Evolutionary conservation across 2,329 filamentous ascomycete genomes (phyloP).

Genomic region (Aureobasidium pullulans): DNA sequence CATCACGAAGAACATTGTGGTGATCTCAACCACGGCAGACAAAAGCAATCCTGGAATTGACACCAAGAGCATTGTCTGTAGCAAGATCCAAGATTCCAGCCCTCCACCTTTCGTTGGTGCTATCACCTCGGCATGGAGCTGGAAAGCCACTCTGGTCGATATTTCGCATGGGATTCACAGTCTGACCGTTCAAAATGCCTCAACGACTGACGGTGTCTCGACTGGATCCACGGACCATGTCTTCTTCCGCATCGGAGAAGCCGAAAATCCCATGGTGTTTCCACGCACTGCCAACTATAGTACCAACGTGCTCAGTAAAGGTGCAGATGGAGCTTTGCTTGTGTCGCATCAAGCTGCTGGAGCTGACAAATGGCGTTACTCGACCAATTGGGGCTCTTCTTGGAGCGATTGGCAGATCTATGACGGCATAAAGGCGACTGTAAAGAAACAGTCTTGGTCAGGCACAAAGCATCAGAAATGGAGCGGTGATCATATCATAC

Average conservation of each 20-base stretch:
- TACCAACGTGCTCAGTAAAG: slow-evolving; percentile 40
- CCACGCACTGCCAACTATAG: slow-evolving; percentile 52
- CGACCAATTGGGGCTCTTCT: slow-evolving; percentile 52
- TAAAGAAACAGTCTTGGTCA: slow-evolving; percentile 46
- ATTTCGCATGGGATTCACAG: slow-evolving; percentile 56
- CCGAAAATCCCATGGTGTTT: slow-evolving; percentile 54
- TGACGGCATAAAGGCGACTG: slow-evolving; percentile 41
- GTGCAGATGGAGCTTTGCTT: slow-evolving; percentile 33
- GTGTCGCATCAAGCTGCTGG: slow-evolving; percentile 55
- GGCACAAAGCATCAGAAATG: slow-evolving; percentile 52
- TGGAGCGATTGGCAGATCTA: slow-evolving; percentile 56
- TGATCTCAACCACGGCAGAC: slow-evolving; percentile 47
- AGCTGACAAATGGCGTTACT: slow-evolving; percentile 56
- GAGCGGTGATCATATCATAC: slow-evolving; percentile 54
- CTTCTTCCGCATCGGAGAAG: slow-evolving; percentile 52
- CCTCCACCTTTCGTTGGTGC: slow-evolving; percentile 38
- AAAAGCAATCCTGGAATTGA: slow-evolving; percentile 40
- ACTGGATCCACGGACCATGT: slow-evolving; percentile 54
- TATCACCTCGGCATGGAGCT: slow-evolving; percentile 48
- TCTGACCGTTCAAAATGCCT: slow-evolving; percentile 50
- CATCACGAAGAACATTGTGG: slow-evolving; percentile 42
- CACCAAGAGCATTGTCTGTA: slow-evolving; percentile 39
- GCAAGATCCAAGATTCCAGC: slow-evolving; percentile 29
- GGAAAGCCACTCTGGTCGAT: slow-evolving; percentile 45
- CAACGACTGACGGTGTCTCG: slow-evolving; percentile 32